Percentiles rank a stretch among this genome's conserved stretches.
Conservation (phyloP, 2,329 filamentous ascomycete species). For the Myriangium duriaei region DNA sequence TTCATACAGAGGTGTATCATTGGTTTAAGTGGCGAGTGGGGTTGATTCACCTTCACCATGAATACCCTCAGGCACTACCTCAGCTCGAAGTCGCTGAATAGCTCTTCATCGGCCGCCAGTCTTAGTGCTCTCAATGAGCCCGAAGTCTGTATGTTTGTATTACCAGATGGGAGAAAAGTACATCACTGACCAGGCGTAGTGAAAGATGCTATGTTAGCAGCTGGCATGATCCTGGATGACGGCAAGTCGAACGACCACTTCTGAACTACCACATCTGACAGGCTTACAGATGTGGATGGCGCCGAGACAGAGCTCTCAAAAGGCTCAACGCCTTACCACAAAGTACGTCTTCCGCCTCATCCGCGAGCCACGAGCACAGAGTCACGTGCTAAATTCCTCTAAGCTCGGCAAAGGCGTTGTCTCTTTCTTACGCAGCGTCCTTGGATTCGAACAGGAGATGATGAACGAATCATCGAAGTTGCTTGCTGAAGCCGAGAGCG, state of each 20-base stretch:
- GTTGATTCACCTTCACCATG: too few species aligned
- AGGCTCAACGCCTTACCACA: conserved; percentile 76
- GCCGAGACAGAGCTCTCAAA: conserved; percentile 62
- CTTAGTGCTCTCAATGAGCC: conserved; percentile 46
- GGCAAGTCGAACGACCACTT: conserved; percentile 21
- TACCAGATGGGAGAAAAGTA: not conserved
- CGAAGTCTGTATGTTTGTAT: conserved; percentile 41
- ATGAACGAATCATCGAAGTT: conserved; percentile 71
- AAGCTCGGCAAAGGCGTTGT: conserved; percentile 69
- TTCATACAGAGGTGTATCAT: too few species aligned
- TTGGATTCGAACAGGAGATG: conserved; percentile 84
- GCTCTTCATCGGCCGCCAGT: conserved; percentile 37
- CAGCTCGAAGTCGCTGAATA: conserved; percentile 21
- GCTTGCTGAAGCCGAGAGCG: conserved; percentile 62
- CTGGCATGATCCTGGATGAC: conserved; percentile 26
- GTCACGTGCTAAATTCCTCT: conserved; percentile 4
- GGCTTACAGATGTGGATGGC: conserved; percentile 56
- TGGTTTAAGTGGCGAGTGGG: too few species aligned
- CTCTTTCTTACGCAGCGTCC: conserved; percentile 70
- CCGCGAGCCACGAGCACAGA: not conserved
- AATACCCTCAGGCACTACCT: conserved; percentile 27
- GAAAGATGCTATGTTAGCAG: conserved; percentile 30
- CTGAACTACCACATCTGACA: not conserved
- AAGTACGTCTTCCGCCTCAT: conserved; percentile 32
- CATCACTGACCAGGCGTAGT: conserved; percentile 22